phyloP scores from a whole-genome alignment of 805 yeast species.

The Sugiyamaella valdiviana region DNA sequence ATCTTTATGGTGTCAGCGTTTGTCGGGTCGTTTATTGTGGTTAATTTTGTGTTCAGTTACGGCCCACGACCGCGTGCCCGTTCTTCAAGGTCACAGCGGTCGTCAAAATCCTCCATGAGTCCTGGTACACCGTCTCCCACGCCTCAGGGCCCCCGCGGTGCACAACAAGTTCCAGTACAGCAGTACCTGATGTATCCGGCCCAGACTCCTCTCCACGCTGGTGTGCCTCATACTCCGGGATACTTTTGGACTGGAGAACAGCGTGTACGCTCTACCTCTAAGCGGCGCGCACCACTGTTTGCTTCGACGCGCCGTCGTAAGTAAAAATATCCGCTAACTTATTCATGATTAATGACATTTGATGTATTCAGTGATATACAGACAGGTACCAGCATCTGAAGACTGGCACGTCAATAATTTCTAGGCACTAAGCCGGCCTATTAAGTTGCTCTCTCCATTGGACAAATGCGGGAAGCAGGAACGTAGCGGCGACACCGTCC shows the following conservation, averaged over 20 bases:
- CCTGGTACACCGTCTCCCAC: background rate
- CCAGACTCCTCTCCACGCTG: background rate
- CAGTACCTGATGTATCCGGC: background rate
- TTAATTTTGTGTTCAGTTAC: constrained; percentile 28
- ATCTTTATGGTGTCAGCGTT: constrained; percentile 28
- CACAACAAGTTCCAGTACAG: background rate
- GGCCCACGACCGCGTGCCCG: background rate
- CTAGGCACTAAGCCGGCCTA: too few species aligned
- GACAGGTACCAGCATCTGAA: too few species aligned
- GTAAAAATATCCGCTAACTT: background rate
- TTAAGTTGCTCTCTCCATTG: constrained; percentile 42
- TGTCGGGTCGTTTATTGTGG: constrained; percentile 27
- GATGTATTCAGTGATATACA: too few species aligned
- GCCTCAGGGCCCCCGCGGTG: background rate
- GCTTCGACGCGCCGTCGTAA: background rate
- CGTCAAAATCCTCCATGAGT: background rate
- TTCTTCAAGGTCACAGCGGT: background rate
- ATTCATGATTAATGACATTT: background rate
- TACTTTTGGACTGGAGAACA: background rate
- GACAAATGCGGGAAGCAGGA: constrained; percentile 46
- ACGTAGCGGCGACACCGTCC: constrained; percentile 35
- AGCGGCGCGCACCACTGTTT: background rate
- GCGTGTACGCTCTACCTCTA: background rate
- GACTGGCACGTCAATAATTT: too few species aligned
- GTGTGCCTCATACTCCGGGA: background rate